Percentiles rank a stretch among this genome's conserved stretches.
phyloP scores from a whole-genome alignment of 1,139 yeast species.

The Yamadazyma atmosphaerica region DNA sequence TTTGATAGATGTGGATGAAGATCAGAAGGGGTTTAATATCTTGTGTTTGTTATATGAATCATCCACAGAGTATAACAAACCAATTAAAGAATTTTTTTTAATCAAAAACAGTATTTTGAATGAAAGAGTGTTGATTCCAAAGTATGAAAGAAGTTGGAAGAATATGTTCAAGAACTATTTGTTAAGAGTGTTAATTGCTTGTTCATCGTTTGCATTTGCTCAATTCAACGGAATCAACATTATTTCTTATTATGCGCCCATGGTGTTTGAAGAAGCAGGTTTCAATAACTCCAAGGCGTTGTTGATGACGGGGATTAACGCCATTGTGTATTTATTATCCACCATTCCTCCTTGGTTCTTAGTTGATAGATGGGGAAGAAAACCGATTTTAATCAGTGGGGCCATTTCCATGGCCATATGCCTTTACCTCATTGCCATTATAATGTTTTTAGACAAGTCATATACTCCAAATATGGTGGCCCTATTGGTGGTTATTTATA shows the following conservation, averaged over 20 bases:
- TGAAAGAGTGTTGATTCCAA: constrained; percentile 44
- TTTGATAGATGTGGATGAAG: constrained; percentile 51
- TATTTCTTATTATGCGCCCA: constrained; percentile 55
- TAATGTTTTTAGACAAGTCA: constrained; percentile 36
- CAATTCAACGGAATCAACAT: constrained; percentile 59
- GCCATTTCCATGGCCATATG: constrained; percentile 50
- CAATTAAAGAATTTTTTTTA: constrained; percentile 58
- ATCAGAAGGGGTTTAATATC: constrained; percentile 63
- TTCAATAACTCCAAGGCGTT: constrained; percentile 50
- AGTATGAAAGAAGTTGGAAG: constrained; percentile 44
- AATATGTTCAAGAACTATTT: constrained; percentile 42
- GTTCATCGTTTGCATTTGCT: constrained; percentile 53
- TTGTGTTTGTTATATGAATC: constrained; percentile 78
- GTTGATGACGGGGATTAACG: constrained; percentile 55
- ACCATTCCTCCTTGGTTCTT: constrained; percentile 58
- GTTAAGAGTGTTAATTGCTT: constrained; percentile 45
- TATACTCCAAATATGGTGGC: constrained; percentile 50
- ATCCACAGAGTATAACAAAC: constrained; percentile 46
- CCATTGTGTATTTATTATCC: constrained; percentile 45
- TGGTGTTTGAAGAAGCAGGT: constrained; percentile 56
- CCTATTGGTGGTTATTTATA: constrained; percentile 48
- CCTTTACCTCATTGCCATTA: constrained; percentile 38
- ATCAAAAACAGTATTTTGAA: constrained; percentile 76
- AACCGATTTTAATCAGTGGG: constrained; percentile 51
- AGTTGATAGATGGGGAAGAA: constrained; percentile 56